Evolutionary conservation across 2,329 filamentous ascomycete species (phyloP), one percentile per base, ranked within the genome.

Genomic region (Fusarium praegraminearum): DNA sequence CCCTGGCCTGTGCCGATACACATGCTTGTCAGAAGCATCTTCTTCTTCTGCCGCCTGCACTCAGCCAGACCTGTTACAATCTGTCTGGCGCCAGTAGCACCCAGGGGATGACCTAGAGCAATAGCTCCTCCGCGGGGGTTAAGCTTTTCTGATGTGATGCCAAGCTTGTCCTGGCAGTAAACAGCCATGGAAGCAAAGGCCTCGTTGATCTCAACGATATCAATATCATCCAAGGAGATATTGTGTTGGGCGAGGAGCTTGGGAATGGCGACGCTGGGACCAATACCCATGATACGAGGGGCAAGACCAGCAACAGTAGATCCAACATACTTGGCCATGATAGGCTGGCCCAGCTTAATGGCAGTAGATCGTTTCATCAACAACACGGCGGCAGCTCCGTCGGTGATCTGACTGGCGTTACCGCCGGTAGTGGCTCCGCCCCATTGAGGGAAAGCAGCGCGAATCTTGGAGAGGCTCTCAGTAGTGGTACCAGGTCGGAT

Each of bases 141-240:
- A 86, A 96, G 87, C 88, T 94, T 95, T 75, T 86, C 80, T 80
- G 86, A 87, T 77, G 92, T 90, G 52, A 95, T 83, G 70, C 88
- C 88, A 52, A 96, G 85, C 71, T 84, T 88, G 75, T 93, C 86
- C 57, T 92, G 83, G 82, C 94, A 97, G 87, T 98, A 98, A 32
- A 98, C 94, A 2, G 93, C 94, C 96, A 98, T 98, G 54, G 92
- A 96, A 24, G 94, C 95, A 76, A 99, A 99, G 2, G 96, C 96
- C 86, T 99, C 96, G 84, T 99, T 99, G 78, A 99, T 83, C 86
- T 98, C 96, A 73, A 95, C 86, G 36, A 98, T 87, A 77, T 99
- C 96, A 67, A 96, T 88, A 75, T 98, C 96, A 62, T 91, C 87
- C 56, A 97, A 84, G 26, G 86, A 88, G 65, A 99, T 82, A 81